These are phyloP conservation scores for Trichoderma erinaceum DNA, from an alignment of 495 filamentous ascomycete species.

Conservation along the genomic window DNA sequence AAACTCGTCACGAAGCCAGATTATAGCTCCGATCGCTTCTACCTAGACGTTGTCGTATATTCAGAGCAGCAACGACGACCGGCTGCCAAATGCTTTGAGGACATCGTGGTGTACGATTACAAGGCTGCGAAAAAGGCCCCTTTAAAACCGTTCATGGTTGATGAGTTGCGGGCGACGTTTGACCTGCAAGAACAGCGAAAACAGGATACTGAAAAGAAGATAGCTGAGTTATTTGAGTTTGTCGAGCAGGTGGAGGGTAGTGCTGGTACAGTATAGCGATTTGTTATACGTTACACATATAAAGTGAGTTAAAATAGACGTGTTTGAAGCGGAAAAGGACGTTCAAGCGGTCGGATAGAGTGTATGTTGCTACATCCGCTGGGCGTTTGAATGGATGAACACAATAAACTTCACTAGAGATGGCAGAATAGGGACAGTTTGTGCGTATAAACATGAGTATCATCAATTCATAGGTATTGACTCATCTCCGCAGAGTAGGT, in stretches of 20 bases:
- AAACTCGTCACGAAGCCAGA: constrained; percentile 52
- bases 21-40: constrained; percentile 27
- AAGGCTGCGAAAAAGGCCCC: constrained; percentile 26
- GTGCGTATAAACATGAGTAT: not conserved
- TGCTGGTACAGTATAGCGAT: constrained; percentile 16
- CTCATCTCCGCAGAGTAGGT: not conserved
- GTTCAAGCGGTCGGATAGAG: not conserved
- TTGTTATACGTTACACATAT: constrained; percentile 9
- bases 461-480: constrained; percentile 2
- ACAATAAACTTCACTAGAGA: not conserved
- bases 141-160: constrained; percentile 5
- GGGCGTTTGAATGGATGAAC: not conserved
- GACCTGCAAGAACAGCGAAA: constrained; percentile 11
- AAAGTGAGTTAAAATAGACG: not conserved
- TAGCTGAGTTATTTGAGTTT: not conserved
- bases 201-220: not conserved
- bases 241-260: constrained; percentile 16
- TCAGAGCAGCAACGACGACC: constrained; percentile 73
- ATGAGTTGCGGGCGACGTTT: constrained; percentile 3
- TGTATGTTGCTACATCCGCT: too few species aligned
- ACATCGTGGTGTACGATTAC: constrained; percentile 85
- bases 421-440: not conserved
- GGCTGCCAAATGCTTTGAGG: constrained; percentile 75
- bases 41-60: constrained; percentile 58
- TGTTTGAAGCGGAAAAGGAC: not conserved